Conservation (phyloP, 2,329 filamentous ascomycete species). For the Aspergillus fijiensis region DNA sequence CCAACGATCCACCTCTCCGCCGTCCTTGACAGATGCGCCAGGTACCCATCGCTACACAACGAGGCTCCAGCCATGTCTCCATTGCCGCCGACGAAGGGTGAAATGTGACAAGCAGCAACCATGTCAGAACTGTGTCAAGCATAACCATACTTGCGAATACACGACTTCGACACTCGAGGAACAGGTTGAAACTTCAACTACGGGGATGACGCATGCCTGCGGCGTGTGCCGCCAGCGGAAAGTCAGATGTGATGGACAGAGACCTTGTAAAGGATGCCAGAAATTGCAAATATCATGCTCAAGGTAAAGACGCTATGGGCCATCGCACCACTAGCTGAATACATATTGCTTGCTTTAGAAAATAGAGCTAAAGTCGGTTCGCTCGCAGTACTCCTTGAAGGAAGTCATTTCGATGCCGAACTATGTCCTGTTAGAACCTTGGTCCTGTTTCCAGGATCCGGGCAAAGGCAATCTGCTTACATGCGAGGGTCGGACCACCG, state of each 20-base stretch:
- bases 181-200: background rate
- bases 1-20: background rate
- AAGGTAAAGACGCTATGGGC: too few species aligned
- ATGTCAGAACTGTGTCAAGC: background rate
- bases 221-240: background rate
- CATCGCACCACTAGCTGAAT: too few species aligned
- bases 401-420: too few species aligned
- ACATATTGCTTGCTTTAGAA: too few species aligned
- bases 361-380: too few species aligned
- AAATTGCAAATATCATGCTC: too few species aligned
- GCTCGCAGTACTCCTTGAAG: too few species aligned
- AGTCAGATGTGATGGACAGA: constrained; percentile 1
- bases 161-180: background rate
- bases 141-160: background rate
- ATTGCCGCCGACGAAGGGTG: background rate
- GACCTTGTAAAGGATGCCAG: background rate
- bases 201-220: background rate
- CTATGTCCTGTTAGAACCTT: too few species aligned
- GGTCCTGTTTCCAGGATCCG: too few species aligned
- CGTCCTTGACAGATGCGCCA: too few species aligned
- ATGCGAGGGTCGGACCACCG: background rate
- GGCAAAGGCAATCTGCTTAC: too few species aligned
- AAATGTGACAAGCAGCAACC: background rate
- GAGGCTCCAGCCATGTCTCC: background rate
- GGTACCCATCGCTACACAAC: background rate